Conservation (phyloP, 139 green algal genomes). For the Micromonas commoda region DNA sequence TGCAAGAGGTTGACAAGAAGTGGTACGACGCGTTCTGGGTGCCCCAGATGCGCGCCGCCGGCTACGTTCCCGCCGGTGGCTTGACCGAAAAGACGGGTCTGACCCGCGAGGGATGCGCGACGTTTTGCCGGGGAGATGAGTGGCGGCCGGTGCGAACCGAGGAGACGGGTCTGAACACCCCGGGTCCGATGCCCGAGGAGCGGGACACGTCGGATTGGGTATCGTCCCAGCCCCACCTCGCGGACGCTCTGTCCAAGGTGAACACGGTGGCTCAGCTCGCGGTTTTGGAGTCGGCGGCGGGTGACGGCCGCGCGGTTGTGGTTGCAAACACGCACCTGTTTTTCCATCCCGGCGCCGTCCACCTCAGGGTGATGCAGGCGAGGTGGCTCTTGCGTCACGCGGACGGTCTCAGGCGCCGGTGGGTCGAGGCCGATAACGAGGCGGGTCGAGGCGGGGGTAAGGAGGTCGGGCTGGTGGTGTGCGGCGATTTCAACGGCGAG, state of each 20-base stretch:
- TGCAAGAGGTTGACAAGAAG: constrained; percentile 80
- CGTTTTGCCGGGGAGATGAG: constrained; percentile 43
- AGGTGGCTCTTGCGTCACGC: neutral
- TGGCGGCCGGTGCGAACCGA: constrained; percentile 26
- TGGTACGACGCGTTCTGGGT: constrained; percentile 53
- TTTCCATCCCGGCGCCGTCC: constrained; percentile 76
- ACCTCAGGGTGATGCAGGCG: constrained; percentile 78
- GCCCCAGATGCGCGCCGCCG: constrained; percentile 46
- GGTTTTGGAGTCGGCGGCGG: constrained; percentile 40
- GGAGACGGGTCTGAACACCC: no score
- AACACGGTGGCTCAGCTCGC: constrained; percentile 69
- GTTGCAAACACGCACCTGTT: constrained; percentile 90
- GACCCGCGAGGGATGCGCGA: constrained; percentile 63
- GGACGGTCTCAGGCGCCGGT: neutral
- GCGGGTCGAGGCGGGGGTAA: neutral
- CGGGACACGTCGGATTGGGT: neutral
- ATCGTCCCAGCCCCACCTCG: constrained; percentile 39
- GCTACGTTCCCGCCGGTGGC: constrained; percentile 32
- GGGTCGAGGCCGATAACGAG: no score
- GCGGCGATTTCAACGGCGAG: constrained; percentile 31
- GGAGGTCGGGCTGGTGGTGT: constrained; percentile 13
- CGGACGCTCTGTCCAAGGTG: constrained; percentile 60
- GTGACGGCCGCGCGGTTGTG: constrained; percentile 30
- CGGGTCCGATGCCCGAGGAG: neutral
- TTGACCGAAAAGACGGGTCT: constrained; percentile 74